These are phyloP conservation scores for Naganishia randhawae DNA, from an alignment of 768 basidiomycete species.

Conservation along the genomic window DNA sequence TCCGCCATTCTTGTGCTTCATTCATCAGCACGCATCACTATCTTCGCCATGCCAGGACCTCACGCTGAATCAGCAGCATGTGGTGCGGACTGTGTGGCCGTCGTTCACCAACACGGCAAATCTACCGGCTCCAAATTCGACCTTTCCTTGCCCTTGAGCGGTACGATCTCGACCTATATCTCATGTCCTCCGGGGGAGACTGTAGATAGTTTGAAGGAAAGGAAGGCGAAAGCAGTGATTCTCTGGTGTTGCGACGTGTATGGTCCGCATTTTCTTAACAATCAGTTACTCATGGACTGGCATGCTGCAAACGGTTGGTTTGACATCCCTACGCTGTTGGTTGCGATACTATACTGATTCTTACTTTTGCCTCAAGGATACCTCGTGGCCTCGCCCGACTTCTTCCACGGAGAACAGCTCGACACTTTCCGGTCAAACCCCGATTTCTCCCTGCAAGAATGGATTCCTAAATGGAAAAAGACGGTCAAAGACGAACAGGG, in stretches of 20 bases:
- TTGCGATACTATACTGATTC: not conserved
- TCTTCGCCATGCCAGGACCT: slow-evolving; percentile 8
- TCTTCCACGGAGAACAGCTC: slow-evolving; percentile 62
- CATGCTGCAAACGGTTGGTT: slow-evolving; percentile 60
- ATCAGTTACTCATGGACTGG: slow-evolving; percentile 63
- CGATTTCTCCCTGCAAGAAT: slow-evolving; percentile 52
- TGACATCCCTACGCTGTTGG: not conserved
- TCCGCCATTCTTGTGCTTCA: no score
- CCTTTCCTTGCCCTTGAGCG: slow-evolving; percentile 2
- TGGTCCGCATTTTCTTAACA: slow-evolving; percentile 61
- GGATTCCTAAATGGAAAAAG: slow-evolving; percentile 48
- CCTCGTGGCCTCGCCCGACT: slow-evolving; percentile 61
- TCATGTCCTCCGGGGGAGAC: slow-evolving; percentile 20
- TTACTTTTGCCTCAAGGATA: slow-evolving; percentile 54
- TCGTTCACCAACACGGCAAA: slow-evolving; percentile 23
- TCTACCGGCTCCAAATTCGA: slow-evolving; percentile 25
- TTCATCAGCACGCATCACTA: no score
- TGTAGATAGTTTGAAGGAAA: slow-evolving; percentile 28
- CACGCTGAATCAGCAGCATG: slow-evolving; percentile 22
- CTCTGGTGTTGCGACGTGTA: slow-evolving; percentile 63
- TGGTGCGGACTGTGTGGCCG: slow-evolving; percentile 27
- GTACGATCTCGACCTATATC: slow-evolving; percentile 27
- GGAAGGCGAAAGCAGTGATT: slow-evolving; percentile 54
- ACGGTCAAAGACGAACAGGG: slow-evolving; percentile 25
- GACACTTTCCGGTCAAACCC: slow-evolving; percentile 52